These are phyloP conservation scores for Hevea brasiliensis DNA, from an alignment of 345 rosid species.

Conservation along the genomic window DNA sequence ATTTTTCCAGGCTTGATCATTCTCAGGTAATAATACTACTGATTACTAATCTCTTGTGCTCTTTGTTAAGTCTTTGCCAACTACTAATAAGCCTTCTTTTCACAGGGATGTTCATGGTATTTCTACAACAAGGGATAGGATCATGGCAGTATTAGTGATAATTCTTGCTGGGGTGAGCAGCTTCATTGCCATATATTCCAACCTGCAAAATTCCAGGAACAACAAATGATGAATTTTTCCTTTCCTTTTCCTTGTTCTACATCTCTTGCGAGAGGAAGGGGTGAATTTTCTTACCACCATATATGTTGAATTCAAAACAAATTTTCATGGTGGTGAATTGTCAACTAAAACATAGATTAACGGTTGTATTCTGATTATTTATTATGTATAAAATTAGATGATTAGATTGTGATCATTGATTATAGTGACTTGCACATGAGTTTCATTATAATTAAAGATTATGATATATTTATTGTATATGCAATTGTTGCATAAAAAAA, in stretches of 20 bases:
- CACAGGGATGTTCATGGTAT: slow-evolving; percentile 47
- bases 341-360: no score
- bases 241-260: neutral
- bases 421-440: no score
- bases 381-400: no score
- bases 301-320: no score
- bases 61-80: neutral
- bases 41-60: neutral
- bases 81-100: neutral
- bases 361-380: no score
- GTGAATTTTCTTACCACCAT: no score
- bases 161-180: slow-evolving; percentile 42
- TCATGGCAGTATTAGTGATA: slow-evolving; percentile 40
- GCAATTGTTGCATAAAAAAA: no score
- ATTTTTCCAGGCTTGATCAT: slow-evolving; percentile 16
- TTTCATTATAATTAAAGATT: no score
- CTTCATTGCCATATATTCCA: slow-evolving; percentile 40
- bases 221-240: neutral
- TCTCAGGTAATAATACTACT: slow-evolving; percentile 3
- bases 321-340: no score
- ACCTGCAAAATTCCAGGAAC: slow-evolving; percentile 21
- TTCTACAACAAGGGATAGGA: slow-evolving; percentile 42
- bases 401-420: no score
- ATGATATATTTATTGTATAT: no score
- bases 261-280: neutral